These are phyloP conservation scores for Catharanthus roseus DNA, from an alignment of 257 asterid species.

Conservation along the genomic window DNA sequence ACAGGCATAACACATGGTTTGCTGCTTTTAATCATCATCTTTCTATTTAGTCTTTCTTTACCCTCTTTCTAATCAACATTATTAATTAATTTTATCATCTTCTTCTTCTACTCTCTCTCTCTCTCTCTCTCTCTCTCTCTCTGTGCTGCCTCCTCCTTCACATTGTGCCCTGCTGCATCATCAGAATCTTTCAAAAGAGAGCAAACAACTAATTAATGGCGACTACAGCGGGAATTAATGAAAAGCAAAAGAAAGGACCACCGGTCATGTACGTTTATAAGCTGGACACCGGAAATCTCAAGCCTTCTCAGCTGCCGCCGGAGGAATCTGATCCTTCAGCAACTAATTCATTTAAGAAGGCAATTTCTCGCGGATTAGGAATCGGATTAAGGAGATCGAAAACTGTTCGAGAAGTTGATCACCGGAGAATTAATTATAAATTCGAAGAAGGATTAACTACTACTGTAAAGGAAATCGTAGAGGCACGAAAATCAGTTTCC, in stretches of 20 bases:
- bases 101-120: too few species aligned
- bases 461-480: constrained; percentile 7
- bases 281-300: constrained; percentile 22
- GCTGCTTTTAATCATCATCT: constrained; percentile 24
- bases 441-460: constrained; percentile 16
- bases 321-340: constrained; percentile 18
- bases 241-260: constrained; percentile 36
- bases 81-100: neutral
- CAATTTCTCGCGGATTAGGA: constrained; percentile 28
- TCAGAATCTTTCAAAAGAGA: neutral
- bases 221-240: constrained; percentile 12
- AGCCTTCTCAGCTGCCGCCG: too few species aligned
- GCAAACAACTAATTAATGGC: constrained; percentile 36
- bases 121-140: too few species aligned
- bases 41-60: constrained; percentile 12
- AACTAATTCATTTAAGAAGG: constrained; percentile 21
- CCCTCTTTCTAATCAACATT: constrained; percentile 27
- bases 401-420: constrained; percentile 35
- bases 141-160: too few species aligned
- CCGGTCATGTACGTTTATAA: constrained; percentile 41
- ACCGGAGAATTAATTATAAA: neutral
- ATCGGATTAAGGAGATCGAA: constrained; percentile 44
- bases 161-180: neutral
- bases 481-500: constrained; percentile 34
- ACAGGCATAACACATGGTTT: constrained; percentile 64